Conservation (phyloP, 345 rosid genomes). For the Camelina hispida region DNA sequence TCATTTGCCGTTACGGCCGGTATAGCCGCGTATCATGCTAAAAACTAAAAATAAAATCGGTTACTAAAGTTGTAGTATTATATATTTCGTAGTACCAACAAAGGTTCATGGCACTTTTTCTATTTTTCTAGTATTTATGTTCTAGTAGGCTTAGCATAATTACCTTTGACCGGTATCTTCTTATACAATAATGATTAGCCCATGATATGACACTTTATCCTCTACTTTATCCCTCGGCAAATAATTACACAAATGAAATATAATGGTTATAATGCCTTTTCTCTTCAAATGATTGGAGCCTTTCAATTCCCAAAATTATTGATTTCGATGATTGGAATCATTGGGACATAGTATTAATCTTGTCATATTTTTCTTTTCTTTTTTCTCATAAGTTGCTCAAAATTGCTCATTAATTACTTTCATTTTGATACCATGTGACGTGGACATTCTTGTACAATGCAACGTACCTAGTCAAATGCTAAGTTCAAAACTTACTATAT, state of each 20-base stretch:
- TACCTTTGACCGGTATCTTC: conserved; percentile 44
- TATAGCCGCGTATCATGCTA: conserved; percentile 61
- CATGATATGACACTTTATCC: conserved; percentile 37
- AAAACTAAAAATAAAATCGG: conserved; percentile 10
- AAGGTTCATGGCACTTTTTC: conserved; percentile 35
- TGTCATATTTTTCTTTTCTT: background rate
- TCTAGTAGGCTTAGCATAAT: conserved; percentile 19
- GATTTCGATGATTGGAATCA: conserved; percentile 35
- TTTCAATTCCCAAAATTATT: conserved; percentile 21
- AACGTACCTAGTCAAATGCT: conserved; percentile 27
- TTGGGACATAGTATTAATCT: background rate
- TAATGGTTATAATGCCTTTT: conserved; percentile 11
- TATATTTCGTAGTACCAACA: conserved; percentile 33
- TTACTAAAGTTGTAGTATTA: conserved; percentile 32
- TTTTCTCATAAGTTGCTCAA: background rate
- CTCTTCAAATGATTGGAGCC: conserved; percentile 36
- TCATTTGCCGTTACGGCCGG: conserved; percentile 67
- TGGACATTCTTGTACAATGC: conserved; percentile 7
- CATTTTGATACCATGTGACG: background rate
- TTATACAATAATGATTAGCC: conserved; percentile 29
- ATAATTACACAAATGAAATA: conserved; percentile 5
- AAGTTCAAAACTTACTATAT: conserved; percentile 16
- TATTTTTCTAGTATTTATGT: background rate
- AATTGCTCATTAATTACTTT: background rate
- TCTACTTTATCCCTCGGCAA: conserved; percentile 23